Base-by-base conservation (phyloP, 257 asterid genomes). In the Gardenia jasminoides region DNA sequence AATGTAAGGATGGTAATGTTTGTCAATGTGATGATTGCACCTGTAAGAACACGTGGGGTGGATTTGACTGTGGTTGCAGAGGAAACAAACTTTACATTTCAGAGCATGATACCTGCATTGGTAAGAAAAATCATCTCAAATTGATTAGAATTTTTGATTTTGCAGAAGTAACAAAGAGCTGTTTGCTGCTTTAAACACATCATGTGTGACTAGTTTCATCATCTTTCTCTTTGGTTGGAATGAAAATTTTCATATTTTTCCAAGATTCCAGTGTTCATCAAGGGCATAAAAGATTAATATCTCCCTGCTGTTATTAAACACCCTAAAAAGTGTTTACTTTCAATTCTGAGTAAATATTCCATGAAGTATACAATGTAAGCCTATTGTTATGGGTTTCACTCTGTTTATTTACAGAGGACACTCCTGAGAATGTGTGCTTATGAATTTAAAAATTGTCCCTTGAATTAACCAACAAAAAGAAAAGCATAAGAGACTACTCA, bases 21-120 rank as follows among this genome's bases (percentile, higher is more conserved):
- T 94, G 99, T 82, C 86, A 85, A 52, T 94, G 99, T 52, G 88
- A 91, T 67, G 99, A 96, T n/a, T 94, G 99, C 69, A 86, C 85
- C 80, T 94, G 98, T 67, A 90, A 86, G 83, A 86, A 94, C 90
- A 88, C 74, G 10, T 94, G 98, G 98, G 97, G 98, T 22, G 97
- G 99, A 80, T 90, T 81, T 67, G 85, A 90, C 46, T 94, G 99
- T 84, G 82, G 80, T 11, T 94, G 99, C 13, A 80, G 78, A 20
- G 96, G 95, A 67, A 85, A 88, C 56, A 89, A 91, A 73, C 85
- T 94, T 52, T 93, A 94, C 85, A 90, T 94, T 77, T 84, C 70
- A 85, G 96, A 94, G 87, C 97, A 89, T 7, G 94, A 94, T 81
- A 88, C 94, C 17, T 94, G 99, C 70, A 93, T 94, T 10, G 99